These are phyloP conservation scores for Dictyophora rubrovolvata DNA, from an alignment of 768 basidiomycete species.

Conservation along the genomic window DNA sequence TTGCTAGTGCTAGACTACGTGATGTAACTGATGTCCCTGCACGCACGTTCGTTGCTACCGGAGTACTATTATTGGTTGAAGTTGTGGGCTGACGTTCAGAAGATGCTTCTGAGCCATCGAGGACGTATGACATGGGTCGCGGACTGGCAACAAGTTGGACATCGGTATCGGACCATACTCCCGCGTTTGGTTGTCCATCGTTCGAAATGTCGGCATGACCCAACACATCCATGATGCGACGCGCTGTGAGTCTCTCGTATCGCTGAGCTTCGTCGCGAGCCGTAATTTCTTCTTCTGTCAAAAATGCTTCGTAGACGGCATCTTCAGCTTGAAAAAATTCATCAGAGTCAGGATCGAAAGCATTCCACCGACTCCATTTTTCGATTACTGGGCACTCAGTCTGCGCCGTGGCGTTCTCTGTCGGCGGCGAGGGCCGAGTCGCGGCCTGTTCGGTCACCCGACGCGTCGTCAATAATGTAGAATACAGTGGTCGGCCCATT, in stretches of 20 bases:
- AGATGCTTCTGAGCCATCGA: neutral
- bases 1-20: neutral
- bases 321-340: constrained; percentile 58
- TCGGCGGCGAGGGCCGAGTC: constrained; percentile 2
- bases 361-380: constrained; percentile 55
- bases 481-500: constrained; percentile 9
- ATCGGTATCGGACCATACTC: neutral
- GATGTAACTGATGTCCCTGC: neutral
- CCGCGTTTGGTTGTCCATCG: neutral
- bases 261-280: constrained; percentile 1
- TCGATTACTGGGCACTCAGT: constrained; percentile 34
- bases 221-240: neutral
- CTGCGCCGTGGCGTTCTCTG: constrained; percentile 20
- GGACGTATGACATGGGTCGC: neutral
- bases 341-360: constrained; percentile 75
- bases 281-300: constrained; percentile 21
- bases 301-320: constrained; percentile 53
- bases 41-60: neutral
- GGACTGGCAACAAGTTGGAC: neutral
- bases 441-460: neutral
- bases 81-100: neutral
- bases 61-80: neutral
- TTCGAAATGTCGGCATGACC: neutral
- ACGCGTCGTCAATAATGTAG: constrained; percentile 1
- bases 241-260: neutral